phyloP scores from a whole-genome alignment of 1,139 yeast species.

The Meyerozyma athensensis region DNA sequence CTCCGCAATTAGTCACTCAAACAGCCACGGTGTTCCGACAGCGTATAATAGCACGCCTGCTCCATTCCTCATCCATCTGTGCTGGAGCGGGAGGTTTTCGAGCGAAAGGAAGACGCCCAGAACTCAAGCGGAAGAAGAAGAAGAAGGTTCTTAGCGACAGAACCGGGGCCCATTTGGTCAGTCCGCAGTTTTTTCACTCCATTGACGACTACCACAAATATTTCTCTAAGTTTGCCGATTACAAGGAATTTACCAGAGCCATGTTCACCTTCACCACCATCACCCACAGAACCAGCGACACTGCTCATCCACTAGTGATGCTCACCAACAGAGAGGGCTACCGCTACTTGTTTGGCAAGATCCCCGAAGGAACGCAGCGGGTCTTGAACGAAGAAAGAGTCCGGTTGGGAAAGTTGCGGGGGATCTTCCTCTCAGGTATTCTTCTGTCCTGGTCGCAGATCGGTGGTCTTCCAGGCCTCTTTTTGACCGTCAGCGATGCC shows the following conservation, averaged over 20 bases:
- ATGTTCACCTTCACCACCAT: conserved; percentile 42
- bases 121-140: conserved; percentile 1
- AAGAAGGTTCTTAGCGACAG: neutral
- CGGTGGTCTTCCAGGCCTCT: conserved; percentile 88
- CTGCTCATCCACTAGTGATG: conserved; percentile 55
- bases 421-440: conserved; percentile 72
- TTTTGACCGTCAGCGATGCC: conserved; percentile 80
- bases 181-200: conserved; percentile 7
- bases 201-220: conserved; percentile 6
- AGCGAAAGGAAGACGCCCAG: neutral
- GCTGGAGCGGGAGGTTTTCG: neutral
- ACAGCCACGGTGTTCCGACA: neutral
- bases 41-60: neutral
- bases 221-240: conserved; percentile 14
- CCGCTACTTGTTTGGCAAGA: conserved; percentile 69
- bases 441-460: conserved; percentile 62
- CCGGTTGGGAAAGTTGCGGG: conserved; percentile 51
- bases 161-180: conserved; percentile 1
- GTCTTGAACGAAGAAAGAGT: conserved; percentile 51
- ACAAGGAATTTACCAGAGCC: conserved; percentile 13
- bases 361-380: conserved; percentile 87
- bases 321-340: conserved; percentile 49
- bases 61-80: conserved; percentile 1
- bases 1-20: neutral
- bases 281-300: conserved; percentile 58